Evolutionary conservation across 768 basidiomycete species (phyloP).

Genomic region (Suillus clintonianus): DNA sequence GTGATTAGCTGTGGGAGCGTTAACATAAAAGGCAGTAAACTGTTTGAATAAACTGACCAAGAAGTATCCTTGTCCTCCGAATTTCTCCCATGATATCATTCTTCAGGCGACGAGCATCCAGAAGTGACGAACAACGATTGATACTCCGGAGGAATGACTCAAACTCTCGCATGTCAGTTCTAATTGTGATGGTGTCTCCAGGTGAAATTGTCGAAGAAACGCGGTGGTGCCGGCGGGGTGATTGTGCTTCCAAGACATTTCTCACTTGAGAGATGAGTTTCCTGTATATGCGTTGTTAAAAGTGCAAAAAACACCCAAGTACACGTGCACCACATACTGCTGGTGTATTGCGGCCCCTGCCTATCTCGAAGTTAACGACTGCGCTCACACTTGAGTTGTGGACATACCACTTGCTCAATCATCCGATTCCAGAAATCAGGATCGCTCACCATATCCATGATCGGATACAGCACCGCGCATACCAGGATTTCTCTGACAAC

Average conservation of each 20-base stretch:
- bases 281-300: constrained; percentile 37
- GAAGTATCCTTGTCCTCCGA: constrained; percentile 69
- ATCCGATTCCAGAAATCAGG: constrained; percentile 97
- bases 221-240: constrained; percentile 53
- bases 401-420: constrained; percentile 87
- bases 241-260: constrained; percentile 79
- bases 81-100: constrained; percentile 95
- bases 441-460: constrained; percentile 92
- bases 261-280: constrained; percentile 87
- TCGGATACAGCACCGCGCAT: constrained; percentile 79
- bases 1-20: constrained; percentile 60
- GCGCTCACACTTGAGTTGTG: not conserved
- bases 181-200: constrained; percentile 77
- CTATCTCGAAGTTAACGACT: constrained; percentile 26
- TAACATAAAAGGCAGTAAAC: not conserved
- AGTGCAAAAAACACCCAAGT: not conserved
- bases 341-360: constrained; percentile 73
- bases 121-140: constrained; percentile 72
- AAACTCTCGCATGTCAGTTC: constrained; percentile 81
- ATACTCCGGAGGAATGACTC: constrained; percentile 91
- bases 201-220: constrained; percentile 43
- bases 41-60: constrained; percentile 48
- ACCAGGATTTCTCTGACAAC: constrained; percentile 82
- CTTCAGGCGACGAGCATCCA: constrained; percentile 88
- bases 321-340: constrained; percentile 42